phyloP scores from a whole-genome alignment of 2,329 filamentous ascomycete species.

The Fusarium chaquense region DNA sequence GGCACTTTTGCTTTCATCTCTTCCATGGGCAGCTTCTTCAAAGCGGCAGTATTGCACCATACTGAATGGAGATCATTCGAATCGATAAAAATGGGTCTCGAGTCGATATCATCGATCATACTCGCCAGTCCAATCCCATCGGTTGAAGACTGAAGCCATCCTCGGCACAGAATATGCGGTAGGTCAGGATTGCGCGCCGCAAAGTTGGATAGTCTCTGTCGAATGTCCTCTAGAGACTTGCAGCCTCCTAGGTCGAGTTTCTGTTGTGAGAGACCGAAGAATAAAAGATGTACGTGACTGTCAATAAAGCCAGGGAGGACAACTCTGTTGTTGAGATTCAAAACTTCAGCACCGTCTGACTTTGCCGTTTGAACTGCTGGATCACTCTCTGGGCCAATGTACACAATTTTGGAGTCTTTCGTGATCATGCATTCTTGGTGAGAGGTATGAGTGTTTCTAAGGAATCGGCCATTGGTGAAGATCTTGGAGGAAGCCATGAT shows the following conservation, averaged over 20 bases:
- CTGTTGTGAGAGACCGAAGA: constrained; percentile 61
- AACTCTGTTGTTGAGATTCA: constrained; percentile 49
- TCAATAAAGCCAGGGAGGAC: constrained; percentile 65
- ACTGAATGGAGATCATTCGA: constrained; percentile 63
- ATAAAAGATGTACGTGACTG: constrained; percentile 64
- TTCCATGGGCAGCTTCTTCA: constrained; percentile 59
- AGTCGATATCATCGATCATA: constrained; percentile 60
- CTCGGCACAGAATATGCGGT: constrained; percentile 59
- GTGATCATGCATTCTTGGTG: constrained; percentile 23
- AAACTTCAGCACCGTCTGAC: constrained; percentile 10
- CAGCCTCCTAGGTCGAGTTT: constrained; percentile 60
- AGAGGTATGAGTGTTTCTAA: neutral
- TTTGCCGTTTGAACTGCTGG: constrained; percentile 12
- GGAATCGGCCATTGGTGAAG: constrained; percentile 4
- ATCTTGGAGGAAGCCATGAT: neutral
- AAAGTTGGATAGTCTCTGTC: constrained; percentile 54
- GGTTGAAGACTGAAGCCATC: constrained; percentile 61
- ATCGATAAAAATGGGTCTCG: constrained; percentile 64
- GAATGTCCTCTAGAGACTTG: constrained; percentile 59
- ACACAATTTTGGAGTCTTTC: constrained; percentile 11
- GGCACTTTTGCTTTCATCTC: constrained; percentile 57
- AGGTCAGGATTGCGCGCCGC: constrained; percentile 57
- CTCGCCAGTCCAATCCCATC: constrained; percentile 53
- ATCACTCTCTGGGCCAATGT: constrained; percentile 13
- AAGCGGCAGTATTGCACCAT: constrained; percentile 63